These are phyloP conservation scores for Moringa oleifera DNA, from an alignment of 345 rosid species.

Conservation along the genomic window DNA sequence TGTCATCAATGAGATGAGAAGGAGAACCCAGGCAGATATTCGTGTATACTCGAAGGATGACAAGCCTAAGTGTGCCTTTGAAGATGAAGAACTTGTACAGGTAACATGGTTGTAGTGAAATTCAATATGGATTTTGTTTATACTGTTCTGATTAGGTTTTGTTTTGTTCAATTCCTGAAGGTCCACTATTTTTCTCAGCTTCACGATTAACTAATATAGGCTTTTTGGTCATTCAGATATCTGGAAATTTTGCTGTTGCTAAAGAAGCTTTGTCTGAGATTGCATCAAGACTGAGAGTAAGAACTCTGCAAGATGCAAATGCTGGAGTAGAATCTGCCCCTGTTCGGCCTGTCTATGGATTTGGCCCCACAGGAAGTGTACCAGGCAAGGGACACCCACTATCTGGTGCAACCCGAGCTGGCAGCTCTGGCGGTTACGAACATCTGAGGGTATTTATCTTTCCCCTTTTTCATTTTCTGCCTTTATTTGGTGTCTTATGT, in stretches of 20 bases:
- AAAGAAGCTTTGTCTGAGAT: conserved; percentile 55
- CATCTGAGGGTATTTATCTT: conserved; percentile 29
- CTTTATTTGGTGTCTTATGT: conserved; percentile 1
- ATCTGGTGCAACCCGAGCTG: conserved; percentile 24
- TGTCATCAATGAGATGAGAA: conserved; percentile 61
- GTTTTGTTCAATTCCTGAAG: conserved; percentile 1
- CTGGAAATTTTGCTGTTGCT: conserved; percentile 45
- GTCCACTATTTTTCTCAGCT: conserved; percentile 1
- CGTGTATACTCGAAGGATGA: conserved; percentile 53
- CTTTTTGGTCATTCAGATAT: conserved; percentile 34
- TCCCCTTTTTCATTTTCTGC: neutral
- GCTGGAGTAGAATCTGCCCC: conserved; percentile 30
- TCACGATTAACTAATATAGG: conserved; percentile 9
- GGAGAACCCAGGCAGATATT: conserved; percentile 54
- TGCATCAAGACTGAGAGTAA: conserved; percentile 41
- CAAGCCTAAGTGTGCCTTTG: conserved; percentile 45
- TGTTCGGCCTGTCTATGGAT: conserved; percentile 27
- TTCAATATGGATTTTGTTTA: neutral
- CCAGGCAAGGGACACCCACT: conserved; percentile 24
- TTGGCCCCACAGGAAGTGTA: conserved; percentile 27
- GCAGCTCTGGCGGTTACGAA: conserved; percentile 34
- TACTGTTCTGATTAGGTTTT: neutral
- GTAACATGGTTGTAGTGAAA: conserved; percentile 19
- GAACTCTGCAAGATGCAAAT: conserved; percentile 45
- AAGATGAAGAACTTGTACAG: conserved; percentile 62